Evolutionary conservation across 2,329 filamentous ascomycete species (phyloP).

Genomic region (Myriosclerotinia duriaeana): DNA sequence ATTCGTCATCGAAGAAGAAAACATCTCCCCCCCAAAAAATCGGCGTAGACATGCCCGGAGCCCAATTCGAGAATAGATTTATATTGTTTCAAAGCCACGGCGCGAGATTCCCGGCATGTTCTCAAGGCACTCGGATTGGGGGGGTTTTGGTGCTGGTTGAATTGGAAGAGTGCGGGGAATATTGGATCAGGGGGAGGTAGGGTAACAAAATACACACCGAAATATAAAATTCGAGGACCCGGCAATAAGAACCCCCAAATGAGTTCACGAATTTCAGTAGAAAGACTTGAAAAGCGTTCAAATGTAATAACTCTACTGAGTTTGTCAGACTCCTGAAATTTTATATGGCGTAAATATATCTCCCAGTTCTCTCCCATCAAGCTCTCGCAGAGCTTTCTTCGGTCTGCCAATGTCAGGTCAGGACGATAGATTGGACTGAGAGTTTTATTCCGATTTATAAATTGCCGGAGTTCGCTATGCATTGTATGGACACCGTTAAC

Average conservation of each 20-base stretch:
- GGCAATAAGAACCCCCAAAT: not conserved
- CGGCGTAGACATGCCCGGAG: not conserved
- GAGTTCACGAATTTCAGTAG: not conserved
- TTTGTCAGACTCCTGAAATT: not conserved
- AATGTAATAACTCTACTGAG: not conserved
- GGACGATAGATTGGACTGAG: not conserved
- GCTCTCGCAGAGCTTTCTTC: not conserved
- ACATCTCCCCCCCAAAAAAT: not conserved
- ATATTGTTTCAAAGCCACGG: not conserved
- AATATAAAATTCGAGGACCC: not conserved
- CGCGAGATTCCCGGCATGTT: not conserved
- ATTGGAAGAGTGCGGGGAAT: not conserved
- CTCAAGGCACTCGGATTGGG: not conserved
- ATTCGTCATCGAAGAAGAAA: not conserved
- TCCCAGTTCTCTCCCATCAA: not conserved
- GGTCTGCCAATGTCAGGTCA: not conserved
- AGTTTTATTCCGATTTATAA: not conserved
- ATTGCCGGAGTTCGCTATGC: not conserved
- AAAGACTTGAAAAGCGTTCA: not conserved
- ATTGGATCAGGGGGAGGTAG: not conserved
- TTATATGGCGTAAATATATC: not conserved
- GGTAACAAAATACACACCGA: not conserved
- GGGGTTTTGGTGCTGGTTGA: not conserved
- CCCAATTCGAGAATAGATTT: not conserved
- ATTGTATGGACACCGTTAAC: not conserved